These are phyloP conservation scores for Pseudopithomyces chartarum DNA, from an alignment of 2,329 filamentous ascomycete species.

Conservation along the genomic window DNA sequence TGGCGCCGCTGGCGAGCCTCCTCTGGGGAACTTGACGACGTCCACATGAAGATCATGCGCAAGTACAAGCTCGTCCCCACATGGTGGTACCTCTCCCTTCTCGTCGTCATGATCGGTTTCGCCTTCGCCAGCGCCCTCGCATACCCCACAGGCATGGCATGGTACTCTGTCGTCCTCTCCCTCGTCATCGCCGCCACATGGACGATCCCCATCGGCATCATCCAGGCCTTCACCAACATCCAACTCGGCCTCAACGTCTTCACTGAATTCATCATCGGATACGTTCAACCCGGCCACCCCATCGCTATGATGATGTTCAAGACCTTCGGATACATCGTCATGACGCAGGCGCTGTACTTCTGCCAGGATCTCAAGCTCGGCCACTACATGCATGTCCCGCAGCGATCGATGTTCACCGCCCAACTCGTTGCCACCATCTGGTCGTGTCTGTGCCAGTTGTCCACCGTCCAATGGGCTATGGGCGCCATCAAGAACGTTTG, in stretches of 20 bases:
- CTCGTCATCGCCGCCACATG: slow-evolving; percentile 59
- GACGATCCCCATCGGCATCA: slow-evolving; percentile 27
- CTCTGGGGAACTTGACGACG: slow-evolving; percentile 57
- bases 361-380: slow-evolving; percentile 14
- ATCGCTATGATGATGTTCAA: slow-evolving; percentile 66
- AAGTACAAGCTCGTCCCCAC: slow-evolving; percentile 61
- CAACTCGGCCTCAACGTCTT: slow-evolving; percentile 69
- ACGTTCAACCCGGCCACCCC: slow-evolving; percentile 72
- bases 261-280: slow-evolving; percentile 62
- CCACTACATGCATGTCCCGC: slow-evolving; percentile 57
- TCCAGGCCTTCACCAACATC: slow-evolving; percentile 67
- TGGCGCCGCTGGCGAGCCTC: slow-evolving; percentile 67
- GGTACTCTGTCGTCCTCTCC: slow-evolving; percentile 72
- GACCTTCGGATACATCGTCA: slow-evolving; percentile 29
- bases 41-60: slow-evolving; percentile 59
- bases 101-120: slow-evolving; percentile 56
- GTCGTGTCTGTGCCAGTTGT: slow-evolving; percentile 18
- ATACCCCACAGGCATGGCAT: slow-evolving; percentile 70
- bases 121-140: slow-evolving; percentile 53
- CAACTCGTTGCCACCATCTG: slow-evolving; percentile 56
- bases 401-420: slow-evolving; percentile 56
- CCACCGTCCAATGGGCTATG: not conserved
- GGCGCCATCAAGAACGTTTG: slow-evolving; percentile 5
- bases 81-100: slow-evolving; percentile 62
- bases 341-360: not conserved